Evolutionary conservation across 805 yeast genomes (phyloP).

Genomic region (Candida suzukii): DNA sequence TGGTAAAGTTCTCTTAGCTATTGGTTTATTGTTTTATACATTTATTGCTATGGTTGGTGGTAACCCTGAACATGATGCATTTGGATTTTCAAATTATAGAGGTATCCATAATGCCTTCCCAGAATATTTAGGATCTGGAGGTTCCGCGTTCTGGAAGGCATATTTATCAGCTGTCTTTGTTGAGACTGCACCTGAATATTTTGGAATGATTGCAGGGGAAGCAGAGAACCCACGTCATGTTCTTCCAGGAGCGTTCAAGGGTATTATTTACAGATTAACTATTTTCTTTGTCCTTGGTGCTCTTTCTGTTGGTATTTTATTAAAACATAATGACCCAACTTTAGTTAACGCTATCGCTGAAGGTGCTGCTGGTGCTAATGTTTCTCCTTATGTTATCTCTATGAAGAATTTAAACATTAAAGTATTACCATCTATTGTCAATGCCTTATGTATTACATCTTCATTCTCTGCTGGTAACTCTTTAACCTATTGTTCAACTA

Average conservation of each 20-base stretch:
- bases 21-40: slow-evolving; percentile 71
- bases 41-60: slow-evolving; percentile 85
- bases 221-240: slow-evolving; percentile 51
- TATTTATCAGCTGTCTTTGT: slow-evolving; percentile 69
- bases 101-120: slow-evolving; percentile 37
- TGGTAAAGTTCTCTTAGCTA: slow-evolving; percentile 64
- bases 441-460: slow-evolving; percentile 61
- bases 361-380: slow-evolving; percentile 61
- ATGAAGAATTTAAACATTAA: slow-evolving; percentile 57
- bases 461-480: slow-evolving; percentile 80
- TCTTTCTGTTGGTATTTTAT: slow-evolving; percentile 30
- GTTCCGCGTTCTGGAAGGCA: slow-evolving; percentile 60
- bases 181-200: slow-evolving; percentile 75
- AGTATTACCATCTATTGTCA: slow-evolving; percentile 63
- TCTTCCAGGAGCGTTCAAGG: slow-evolving; percentile 72
- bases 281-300: slow-evolving; percentile 35
- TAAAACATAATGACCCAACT: slow-evolving; percentile 26
- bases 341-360: slow-evolving; percentile 38
- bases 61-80: slow-evolving; percentile 61
- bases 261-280: slow-evolving; percentile 62
- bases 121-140: slow-evolving; percentile 45
- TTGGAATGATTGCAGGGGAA: slow-evolving; percentile 83
- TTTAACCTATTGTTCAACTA: slow-evolving; percentile 61
- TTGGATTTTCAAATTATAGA: slow-evolving; percentile 47
- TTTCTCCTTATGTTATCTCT: slow-evolving; percentile 74